Evolutionary conservation across 2,329 filamentous ascomycete genomes (phyloP).

Genomic region (Hypoxylon sp.): DNA sequence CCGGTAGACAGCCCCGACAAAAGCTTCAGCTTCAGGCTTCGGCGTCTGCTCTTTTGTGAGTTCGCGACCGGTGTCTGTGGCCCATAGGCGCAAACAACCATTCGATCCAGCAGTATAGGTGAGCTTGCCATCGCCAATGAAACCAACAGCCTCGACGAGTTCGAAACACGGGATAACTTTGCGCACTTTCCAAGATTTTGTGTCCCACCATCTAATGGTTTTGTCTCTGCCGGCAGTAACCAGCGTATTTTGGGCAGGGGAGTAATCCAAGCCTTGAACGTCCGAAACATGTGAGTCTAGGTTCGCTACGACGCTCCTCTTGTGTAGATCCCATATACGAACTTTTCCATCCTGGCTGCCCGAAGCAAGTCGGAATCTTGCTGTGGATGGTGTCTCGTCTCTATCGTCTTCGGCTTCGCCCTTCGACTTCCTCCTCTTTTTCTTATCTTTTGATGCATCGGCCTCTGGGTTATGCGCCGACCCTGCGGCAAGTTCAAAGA

Average conservation of each 20-base stretch:
- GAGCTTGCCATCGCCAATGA: conserved; percentile 77
- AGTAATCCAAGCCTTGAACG: conserved; percentile 89
- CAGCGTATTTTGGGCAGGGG: conserved; percentile 78
- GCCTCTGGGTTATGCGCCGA: conserved; percentile 60
- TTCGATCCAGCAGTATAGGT: conserved; percentile 89
- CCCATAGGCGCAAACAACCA: conserved; percentile 87
- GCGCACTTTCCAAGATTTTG: conserved; percentile 84
- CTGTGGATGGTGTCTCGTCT: conserved; percentile 59
- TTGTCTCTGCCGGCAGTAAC: conserved; percentile 93
- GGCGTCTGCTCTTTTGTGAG: conserved; percentile 79
- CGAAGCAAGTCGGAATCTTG: conserved; percentile 84
- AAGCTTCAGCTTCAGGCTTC: conserved; percentile 73
- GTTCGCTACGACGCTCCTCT: conserved; percentile 80
- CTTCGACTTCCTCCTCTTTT: conserved; percentile 62
- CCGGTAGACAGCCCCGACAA: conserved; percentile 80
- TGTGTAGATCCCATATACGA: conserved; percentile 91
- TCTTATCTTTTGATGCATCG: conserved; percentile 59
- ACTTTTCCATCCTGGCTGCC: conserved; percentile 96
- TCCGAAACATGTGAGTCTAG: conserved; percentile 96
- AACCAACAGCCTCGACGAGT: conserved; percentile 86
- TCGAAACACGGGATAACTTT: conserved; percentile 89
- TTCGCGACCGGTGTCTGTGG: conserved; percentile 81
- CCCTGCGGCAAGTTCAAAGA: conserved; percentile 80
- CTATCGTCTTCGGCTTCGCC: conserved; percentile 58
- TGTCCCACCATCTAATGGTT: conserved; percentile 93